These are phyloP conservation scores for Kwoniella newhampshirensis DNA, from an alignment of 768 basidiomycete genomes.

Conservation along the genomic window DNA sequence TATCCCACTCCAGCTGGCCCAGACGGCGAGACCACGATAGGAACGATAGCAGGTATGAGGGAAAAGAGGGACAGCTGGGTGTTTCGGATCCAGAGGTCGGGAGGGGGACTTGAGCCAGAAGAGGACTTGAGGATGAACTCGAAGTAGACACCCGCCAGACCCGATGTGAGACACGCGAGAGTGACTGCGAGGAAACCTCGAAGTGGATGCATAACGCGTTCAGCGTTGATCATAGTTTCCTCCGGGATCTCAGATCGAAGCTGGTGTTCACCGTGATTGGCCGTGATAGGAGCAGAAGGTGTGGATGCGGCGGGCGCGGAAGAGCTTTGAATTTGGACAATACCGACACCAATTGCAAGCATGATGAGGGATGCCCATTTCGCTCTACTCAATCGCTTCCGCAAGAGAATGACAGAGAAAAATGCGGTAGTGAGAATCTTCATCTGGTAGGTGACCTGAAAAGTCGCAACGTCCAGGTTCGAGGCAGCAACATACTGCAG, in stretches of 20 bases:
- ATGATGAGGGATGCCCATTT: slow-evolving; percentile 85
- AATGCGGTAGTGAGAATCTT: slow-evolving; percentile 92
- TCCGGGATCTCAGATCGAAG: slow-evolving; percentile 34
- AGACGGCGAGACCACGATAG: slow-evolving; percentile 64
- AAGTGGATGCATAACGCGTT: slow-evolving; percentile 71
- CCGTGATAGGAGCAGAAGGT: slow-evolving; percentile 3
- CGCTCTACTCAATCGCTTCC: slow-evolving; percentile 66
- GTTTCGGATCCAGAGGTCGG: slow-evolving; percentile 92
- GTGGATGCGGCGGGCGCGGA: slow-evolving; percentile 24
- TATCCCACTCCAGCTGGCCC: slow-evolving; percentile 31
- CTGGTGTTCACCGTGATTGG: slow-evolving; percentile 29
- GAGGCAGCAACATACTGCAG: slow-evolving; percentile 91
- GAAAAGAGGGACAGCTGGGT: slow-evolving; percentile 94
- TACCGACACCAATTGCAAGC: slow-evolving; percentile 82
- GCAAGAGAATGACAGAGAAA: slow-evolving; percentile 78
- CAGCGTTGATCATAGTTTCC: slow-evolving; percentile 36
- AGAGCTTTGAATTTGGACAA: slow-evolving; percentile 81
- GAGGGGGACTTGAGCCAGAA: slow-evolving; percentile 22
- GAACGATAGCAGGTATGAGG: slow-evolving; percentile 78
- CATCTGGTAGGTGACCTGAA: slow-evolving; percentile 97
- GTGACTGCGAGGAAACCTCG: slow-evolving; percentile 88
- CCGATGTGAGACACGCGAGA: slow-evolving; percentile 90
- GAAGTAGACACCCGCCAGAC: slow-evolving; percentile 95
- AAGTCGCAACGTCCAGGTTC: slow-evolving; percentile 91
- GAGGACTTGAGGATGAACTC: slow-evolving; percentile 95